Base-by-base conservation (phyloP, 192 early-diverging fungal species). In the Backusella liffmaniae region DNA sequence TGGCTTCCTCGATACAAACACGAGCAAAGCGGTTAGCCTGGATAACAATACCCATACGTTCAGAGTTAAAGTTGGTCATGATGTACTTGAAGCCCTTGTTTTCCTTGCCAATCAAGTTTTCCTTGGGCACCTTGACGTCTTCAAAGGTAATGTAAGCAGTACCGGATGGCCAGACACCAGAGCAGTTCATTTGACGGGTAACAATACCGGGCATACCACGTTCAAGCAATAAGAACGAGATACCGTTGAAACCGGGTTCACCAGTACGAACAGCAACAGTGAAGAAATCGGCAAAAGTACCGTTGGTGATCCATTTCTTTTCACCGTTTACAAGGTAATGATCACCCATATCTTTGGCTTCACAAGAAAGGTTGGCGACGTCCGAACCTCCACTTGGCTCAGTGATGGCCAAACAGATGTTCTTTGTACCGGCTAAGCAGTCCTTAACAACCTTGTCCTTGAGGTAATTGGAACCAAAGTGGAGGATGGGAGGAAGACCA, bases 241-340 rank as follows among this genome's bases (percentile, higher is more conserved):
- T 84, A 41, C 95, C 95, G 56, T 85, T 87, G 88, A 95, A 93
- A 36, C 94, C 94, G 16, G 82, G 82, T 3, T 88, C 89, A 41
- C 94, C 94, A 6, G 94, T 96, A 23, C 94, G 88, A 74, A 87
- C 87, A 34, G 94, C 94, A 6, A 90, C 86, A 5, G 93, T 95
- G 74, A 96, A 96, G 83, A 90, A 95, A 73, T 95, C 92, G 15
- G 93, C 90, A 84, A 90, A 96, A 15, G 87, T 85, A 75, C 94
- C 93, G 79, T 92, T 95, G 21, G 92, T 93, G 69, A 92, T 88
- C 92, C 92, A 96, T 75, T 91, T 93, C 87, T 95, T 95, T 72
- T 94, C 93, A 9, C 94, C 94, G 71, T 95, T 95, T 42, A 93
- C 90, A 53, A 94, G 85, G 77, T 90, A 95, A 67, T 87, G 81